These are phyloP conservation scores for Cichorium intybus DNA, from an alignment of 140 eudicot species.

Conservation along the genomic window DNA sequence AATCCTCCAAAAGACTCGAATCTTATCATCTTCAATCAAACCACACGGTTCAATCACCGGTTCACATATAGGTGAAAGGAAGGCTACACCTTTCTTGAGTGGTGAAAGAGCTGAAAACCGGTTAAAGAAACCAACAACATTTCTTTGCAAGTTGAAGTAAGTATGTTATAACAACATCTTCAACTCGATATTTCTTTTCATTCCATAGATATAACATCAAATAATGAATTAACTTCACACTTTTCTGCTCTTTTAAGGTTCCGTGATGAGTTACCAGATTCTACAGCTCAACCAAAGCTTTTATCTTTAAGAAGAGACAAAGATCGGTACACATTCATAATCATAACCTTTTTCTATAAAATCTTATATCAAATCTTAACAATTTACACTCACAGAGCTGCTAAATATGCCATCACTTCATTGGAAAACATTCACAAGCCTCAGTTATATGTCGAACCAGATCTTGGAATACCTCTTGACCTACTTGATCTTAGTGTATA, in stretches of 20 bases:
- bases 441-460: conserved; percentile 71
- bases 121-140: conserved; percentile 82
- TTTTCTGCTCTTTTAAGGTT: conserved; percentile 53
- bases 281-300: conserved; percentile 78
- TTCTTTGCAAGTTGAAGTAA: conserved; percentile 90
- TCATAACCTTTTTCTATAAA: neutral
- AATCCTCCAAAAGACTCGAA: conserved; percentile 59
- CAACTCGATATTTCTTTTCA: neutral
- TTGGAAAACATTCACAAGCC: conserved; percentile 87
- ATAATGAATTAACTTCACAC: conserved; percentile 1
- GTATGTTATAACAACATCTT: conserved; percentile 19
- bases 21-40: conserved; percentile 54
- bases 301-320: conserved; percentile 57
- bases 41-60: conserved; percentile 66
- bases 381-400: conserved; percentile 47
- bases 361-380: neutral
- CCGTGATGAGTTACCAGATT: conserved; percentile 85
- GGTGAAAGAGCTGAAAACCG: conserved; percentile 70
- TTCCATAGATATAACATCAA: neutral
- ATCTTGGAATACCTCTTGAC: conserved; percentile 93
- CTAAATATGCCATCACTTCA: conserved; percentile 61
- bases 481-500: conserved; percentile 87
- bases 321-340: conserved; percentile 54
- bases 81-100: conserved; percentile 50
- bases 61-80: conserved; percentile 75